These are phyloP conservation scores for Rhododendron kiyosumense DNA, from an alignment of 148 eudicot species.

Conservation along the genomic window DNA sequence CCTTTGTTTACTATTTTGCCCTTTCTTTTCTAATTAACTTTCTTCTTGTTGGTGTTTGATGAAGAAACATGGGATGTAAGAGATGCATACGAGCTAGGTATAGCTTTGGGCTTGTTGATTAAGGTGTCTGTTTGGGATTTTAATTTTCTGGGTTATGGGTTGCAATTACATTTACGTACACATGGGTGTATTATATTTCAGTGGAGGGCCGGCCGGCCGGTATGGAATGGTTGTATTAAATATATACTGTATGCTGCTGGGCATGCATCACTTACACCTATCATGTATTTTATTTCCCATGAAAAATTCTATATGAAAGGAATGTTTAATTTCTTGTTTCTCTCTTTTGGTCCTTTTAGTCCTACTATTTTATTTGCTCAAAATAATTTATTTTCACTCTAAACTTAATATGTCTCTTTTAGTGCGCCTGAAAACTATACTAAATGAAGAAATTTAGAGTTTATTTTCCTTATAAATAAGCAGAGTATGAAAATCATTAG, in stretches of 20 bases:
- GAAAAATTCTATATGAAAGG: not conserved
- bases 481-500: not conserved
- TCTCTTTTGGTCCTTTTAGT: not conserved
- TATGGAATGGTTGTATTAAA: no score
- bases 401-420: not conserved
- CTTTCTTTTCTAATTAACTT: not conserved
- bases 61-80: conserved; percentile 55
- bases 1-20: not conserved
- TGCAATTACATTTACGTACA: no score
- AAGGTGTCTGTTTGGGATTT: not conserved
- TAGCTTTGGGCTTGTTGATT: conserved; percentile 12
- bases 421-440: not conserved
- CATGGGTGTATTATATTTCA: no score
- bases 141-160: not conserved
- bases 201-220: no score
- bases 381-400: not conserved
- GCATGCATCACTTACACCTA: conserved; percentile 73
- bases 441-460: no score
- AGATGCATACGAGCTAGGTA: conserved; percentile 68
- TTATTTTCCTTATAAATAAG: no score
- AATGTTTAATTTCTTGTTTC: not conserved
- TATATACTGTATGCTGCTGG: conserved; percentile 29
- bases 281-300: conserved; percentile 26
- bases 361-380: not conserved
- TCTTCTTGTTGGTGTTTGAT: not conserved